Evolutionary conservation across 2,329 filamentous ascomycete species (phyloP).

Genomic region (Fusarium sp.): DNA sequence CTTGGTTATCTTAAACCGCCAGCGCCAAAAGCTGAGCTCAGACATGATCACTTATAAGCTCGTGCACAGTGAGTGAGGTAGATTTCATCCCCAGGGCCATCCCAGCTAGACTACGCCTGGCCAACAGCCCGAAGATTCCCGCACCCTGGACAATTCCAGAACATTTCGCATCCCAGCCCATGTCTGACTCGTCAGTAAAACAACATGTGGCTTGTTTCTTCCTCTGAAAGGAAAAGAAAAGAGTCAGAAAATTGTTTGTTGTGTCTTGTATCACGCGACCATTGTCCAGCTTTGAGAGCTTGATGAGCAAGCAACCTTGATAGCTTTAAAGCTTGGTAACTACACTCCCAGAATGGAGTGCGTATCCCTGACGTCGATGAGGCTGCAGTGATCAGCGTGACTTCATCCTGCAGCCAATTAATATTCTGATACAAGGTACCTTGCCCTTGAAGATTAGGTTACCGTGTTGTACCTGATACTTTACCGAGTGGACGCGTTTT

Average conservation of each 20-base stretch:
- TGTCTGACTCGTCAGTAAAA: slow-evolving; percentile 18
- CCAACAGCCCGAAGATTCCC: slow-evolving; percentile 31
- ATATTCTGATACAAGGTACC: slow-evolving; percentile 32
- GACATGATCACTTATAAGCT: slow-evolving; percentile 7
- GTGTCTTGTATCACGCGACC: slow-evolving; percentile 18
- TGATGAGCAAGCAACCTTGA: not conserved
- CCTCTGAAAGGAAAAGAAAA: not conserved
- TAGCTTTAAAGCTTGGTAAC: not conserved
- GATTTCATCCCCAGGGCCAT: slow-evolving; percentile 28
- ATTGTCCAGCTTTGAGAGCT: not conserved
- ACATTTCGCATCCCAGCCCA: not conserved
- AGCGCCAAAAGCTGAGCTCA: not conserved
- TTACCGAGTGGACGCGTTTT: not conserved
- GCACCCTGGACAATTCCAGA: slow-evolving; percentile 26
- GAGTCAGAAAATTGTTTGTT: not conserved
- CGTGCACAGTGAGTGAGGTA: slow-evolving; percentile 19
- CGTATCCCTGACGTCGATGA: slow-evolving; percentile 32
- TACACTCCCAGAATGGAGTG: not conserved
- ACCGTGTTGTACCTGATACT: slow-evolving; percentile 18
- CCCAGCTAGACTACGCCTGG: slow-evolving; percentile 20
- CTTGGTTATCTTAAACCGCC: slow-evolving; percentile 5
- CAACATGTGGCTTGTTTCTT: not conserved
- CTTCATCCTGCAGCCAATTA: slow-evolving; percentile 39
- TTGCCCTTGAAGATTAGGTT: slow-evolving; percentile 30
- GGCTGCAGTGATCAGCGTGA: slow-evolving; percentile 33